Evolutionary conservation across 129 eudicot species (phyloP).

Genomic region (Erigeron canadensis): DNA sequence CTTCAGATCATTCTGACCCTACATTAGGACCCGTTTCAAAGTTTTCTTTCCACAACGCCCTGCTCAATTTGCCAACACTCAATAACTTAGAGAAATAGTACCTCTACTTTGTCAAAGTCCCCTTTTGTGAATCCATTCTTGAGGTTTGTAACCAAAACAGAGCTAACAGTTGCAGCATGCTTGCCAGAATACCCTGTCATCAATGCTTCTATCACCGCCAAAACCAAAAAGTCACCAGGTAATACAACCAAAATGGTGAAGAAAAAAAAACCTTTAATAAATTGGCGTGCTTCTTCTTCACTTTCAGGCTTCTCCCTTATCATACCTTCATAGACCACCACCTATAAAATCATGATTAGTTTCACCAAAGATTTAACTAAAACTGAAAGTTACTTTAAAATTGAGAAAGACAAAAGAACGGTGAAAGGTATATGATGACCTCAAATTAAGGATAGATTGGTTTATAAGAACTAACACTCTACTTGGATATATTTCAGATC

Average conservation of each 20-base stretch:
- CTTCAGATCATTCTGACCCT: too few relatives aligned
- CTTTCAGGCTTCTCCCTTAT: slow-evolving; percentile 82
- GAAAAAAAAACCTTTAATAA: slow-evolving; percentile 56
- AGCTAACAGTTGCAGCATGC: slow-evolving; percentile 70
- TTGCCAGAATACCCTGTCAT: slow-evolving; percentile 72
- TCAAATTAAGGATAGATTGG: neutral
- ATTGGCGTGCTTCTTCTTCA: slow-evolving; percentile 82
- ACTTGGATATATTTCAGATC: neutral
- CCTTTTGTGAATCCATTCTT: slow-evolving; percentile 65
- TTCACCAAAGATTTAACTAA: slow-evolving; percentile 18
- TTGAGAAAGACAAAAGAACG: neutral
- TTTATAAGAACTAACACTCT: neutral
- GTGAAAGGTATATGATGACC: neutral
- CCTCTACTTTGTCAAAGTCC: slow-evolving; percentile 92
- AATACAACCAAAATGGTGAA: neutral
- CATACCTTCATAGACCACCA: slow-evolving; percentile 92
- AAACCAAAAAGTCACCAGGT: slow-evolving; percentile 16
- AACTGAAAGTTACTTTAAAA: neutral
- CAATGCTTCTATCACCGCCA: slow-evolving; percentile 16
- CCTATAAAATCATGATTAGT: slow-evolving; percentile 52
- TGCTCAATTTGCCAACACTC: neutral
- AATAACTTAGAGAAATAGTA: slow-evolving; percentile 26
- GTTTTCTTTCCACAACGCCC: neutral
- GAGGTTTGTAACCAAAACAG: slow-evolving; percentile 80
- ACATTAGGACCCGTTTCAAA: neutral